phyloP scores from a whole-genome alignment of 768 basidiomycete genomes.

The Boletus speciosus region DNA sequence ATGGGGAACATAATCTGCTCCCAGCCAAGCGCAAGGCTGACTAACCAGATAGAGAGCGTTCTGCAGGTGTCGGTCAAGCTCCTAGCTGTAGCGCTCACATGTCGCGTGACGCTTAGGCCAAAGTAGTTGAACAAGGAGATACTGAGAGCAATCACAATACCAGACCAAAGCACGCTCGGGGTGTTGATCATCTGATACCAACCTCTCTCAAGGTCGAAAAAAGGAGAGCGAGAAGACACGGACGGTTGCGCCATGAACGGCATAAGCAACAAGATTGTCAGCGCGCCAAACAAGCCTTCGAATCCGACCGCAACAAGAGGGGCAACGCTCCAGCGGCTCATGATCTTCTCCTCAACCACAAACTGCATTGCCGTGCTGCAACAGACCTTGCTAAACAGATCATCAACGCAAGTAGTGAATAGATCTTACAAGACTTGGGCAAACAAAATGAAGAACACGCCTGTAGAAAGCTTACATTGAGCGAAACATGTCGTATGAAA shows the following conservation, averaged over 20 bases:
- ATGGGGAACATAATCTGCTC: constrained; percentile 80
- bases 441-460: constrained; percentile 87
- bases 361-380: constrained; percentile 85
- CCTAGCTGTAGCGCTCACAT: constrained; percentile 90
- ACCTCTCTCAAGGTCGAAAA: constrained; percentile 88
- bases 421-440: constrained; percentile 85
- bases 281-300: constrained; percentile 88
- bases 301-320: constrained; percentile 92
- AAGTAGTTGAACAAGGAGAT: constrained; percentile 88
- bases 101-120: constrained; percentile 86
- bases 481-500: constrained; percentile 10
- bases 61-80: constrained; percentile 93
- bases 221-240: constrained; percentile 57
- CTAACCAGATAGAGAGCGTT: constrained; percentile 93
- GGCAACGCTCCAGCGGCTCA: constrained; percentile 79
- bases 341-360: constrained; percentile 95
- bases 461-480: constrained; percentile 37
- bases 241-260: constrained; percentile 75
- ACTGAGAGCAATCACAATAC: constrained; percentile 67
- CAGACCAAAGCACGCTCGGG: constrained; percentile 64
- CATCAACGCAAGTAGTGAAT: not conserved
- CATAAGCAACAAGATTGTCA: constrained; percentile 75
- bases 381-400: constrained; percentile 2
- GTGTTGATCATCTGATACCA: constrained; percentile 86
- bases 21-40: constrained; percentile 89